A percentile compares a stretch with the other conserved stretches of the same genome.
These are phyloP conservation scores for Boletus subcaerulescens DNA, from an alignment of 768 basidiomycete species.

Conservation along the genomic window DNA sequence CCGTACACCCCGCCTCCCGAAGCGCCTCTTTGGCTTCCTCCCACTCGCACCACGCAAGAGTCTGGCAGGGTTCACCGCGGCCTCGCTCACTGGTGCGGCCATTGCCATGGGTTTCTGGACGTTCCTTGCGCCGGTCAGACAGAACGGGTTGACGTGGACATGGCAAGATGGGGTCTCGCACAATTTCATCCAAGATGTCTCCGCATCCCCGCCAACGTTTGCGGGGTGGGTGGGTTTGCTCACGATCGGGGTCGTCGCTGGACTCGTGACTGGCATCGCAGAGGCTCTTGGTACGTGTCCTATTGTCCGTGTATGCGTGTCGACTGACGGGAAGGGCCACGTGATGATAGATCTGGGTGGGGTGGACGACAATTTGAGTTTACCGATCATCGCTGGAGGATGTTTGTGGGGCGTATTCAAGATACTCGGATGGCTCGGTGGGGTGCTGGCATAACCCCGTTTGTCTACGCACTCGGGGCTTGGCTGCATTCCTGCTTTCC, in stretches of 20 bases:
- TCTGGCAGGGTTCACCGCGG: slow-evolving; percentile 80
- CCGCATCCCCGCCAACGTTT: slow-evolving; percentile 5
- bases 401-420: slow-evolving; percentile 57
- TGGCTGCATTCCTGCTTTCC: background rate
- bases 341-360: slow-evolving; percentile 65
- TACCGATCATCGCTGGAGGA: slow-evolving; percentile 85
- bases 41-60: slow-evolving; percentile 83
- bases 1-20: slow-evolving; percentile 61
- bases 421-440: slow-evolving; percentile 35
- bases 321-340: background rate
- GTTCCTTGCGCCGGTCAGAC: slow-evolving; percentile 48
- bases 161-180: slow-evolving; percentile 50
- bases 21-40: slow-evolving; percentile 43
- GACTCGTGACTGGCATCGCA: slow-evolving; percentile 78
- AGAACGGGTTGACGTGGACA: slow-evolving; percentile 48
- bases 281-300: slow-evolving; percentile 77
- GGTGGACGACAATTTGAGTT: slow-evolving; percentile 85
- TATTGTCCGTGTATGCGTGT: background rate
- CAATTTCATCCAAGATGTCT: slow-evolving; percentile 18
- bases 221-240: slow-evolving; percentile 45
- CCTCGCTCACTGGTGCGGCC: slow-evolving; percentile 63
- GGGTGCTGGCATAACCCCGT: slow-evolving; percentile 14
- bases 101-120: slow-evolving; percentile 75
- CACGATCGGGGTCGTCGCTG: slow-evolving; percentile 59
- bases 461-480: background rate